A percentile compares a stretch with the other conserved stretches of the same genome.
Conservation (phyloP, 1,284 basidiomycete species). For the Kwoniella shivajii region DNA sequence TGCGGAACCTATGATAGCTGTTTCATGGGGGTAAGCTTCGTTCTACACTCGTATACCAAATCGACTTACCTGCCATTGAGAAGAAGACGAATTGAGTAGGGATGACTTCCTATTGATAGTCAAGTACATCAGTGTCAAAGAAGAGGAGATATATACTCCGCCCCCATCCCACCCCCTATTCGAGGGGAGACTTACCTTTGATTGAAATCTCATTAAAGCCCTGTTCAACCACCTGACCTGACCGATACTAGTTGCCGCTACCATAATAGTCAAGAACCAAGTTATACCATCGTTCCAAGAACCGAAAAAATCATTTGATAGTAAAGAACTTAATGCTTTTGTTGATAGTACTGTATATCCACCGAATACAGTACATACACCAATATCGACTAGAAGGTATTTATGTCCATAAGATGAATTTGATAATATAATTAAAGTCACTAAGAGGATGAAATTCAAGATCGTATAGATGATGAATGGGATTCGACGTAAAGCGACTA, state of each 20-base stretch:
- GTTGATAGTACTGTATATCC: slow-evolving; percentile 94
- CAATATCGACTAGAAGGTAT: slow-evolving; percentile 83
- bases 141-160: too few species aligned
- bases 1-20: slow-evolving; percentile 87
- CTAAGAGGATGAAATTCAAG: slow-evolving; percentile 62
- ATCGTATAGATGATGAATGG: slow-evolving; percentile 74
- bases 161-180: too few species aligned
- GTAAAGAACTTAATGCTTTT: slow-evolving; percentile 84
- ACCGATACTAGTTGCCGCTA: slow-evolving; percentile 76
- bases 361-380: slow-evolving; percentile 62
- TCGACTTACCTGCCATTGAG: slow-evolving; percentile 49
- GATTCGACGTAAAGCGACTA: slow-evolving; percentile 68
- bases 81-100: slow-evolving; percentile 91
- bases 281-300: slow-evolving; percentile 77
- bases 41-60: neutral
- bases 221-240: slow-evolving; percentile 92
- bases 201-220: slow-evolving; percentile 84
- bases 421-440: slow-evolving; percentile 62
- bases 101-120: slow-evolving; percentile 68
- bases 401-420: slow-evolving; percentile 68
- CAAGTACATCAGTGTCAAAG: slow-evolving; percentile 20
- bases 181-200: slow-evolving; percentile 67
- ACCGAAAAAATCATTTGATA: slow-evolving; percentile 72
- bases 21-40: slow-evolving; percentile 33
- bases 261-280: slow-evolving; percentile 70